Base-by-base conservation (phyloP, 306 rosid genomes). In the Rubus idaeus region DNA sequence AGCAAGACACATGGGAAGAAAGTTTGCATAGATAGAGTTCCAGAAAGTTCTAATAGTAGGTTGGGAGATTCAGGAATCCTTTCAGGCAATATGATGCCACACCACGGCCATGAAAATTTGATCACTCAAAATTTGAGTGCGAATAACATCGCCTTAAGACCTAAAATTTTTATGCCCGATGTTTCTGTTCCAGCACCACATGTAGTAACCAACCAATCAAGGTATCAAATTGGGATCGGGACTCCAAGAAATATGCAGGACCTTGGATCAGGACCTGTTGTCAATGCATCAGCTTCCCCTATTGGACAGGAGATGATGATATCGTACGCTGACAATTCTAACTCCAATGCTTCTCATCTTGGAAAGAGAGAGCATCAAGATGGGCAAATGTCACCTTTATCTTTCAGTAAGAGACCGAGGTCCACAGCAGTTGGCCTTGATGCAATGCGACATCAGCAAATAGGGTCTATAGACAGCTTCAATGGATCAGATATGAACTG, bases 341-440 rank as follows among this genome's bases (percentile, higher is more conserved):
- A 81, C 58, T 44, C 90, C 57, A 77, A 79, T 81, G 66, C 78
- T 84, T 73, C 96, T 81, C 75, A 86, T 87, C 89, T 42, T 63
- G 88, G 83, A 57, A 96, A 90, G 82, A 86, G 99, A 80, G 99
- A 92, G 77, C 86, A 76, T 85, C 94, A 83, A 64, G 96, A 96
- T 23, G 97, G 91, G 55, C 98, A 81, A 81, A 83, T 86, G 81
- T 87, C 96, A 66, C 89, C 96, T 47, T 80, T 91, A 80, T 79
- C 93, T 78, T 74, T 85, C 74, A 84, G 84, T 67, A 96, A 91
- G 88, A 92, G 94, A 85, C 74, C 68, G 70, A 92, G 94, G 86
- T 50, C 90, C 57, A 47, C 89, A 56, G 77, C 87, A 13, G 74
- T 83, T 13, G 87, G 87, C 78, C 81, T 89, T 41, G 99, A 91